Evolutionary conservation across 495 filamentous ascomycete genomes (phyloP).

Genomic region (Chaetomium cochliodes): DNA sequence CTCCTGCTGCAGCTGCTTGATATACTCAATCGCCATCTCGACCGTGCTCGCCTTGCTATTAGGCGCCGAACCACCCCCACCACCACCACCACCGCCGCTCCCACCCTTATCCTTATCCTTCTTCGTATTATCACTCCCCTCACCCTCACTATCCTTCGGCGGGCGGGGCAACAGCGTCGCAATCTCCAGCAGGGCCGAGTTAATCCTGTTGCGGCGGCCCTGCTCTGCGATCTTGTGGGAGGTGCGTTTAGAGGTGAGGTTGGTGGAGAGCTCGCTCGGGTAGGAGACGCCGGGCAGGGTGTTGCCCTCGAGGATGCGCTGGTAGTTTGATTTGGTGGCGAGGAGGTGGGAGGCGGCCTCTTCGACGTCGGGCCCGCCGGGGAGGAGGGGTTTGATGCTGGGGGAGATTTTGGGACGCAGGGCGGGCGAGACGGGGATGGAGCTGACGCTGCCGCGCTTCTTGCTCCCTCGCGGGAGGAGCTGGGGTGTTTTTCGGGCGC

Average conservation of each 20-base stretch:
- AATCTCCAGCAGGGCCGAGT: conserved; percentile 89
- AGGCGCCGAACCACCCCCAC: conserved; percentile 46
- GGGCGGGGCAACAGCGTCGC: conserved; percentile 69
- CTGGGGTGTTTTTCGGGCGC: conserved; percentile 47
- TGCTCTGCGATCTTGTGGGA: conserved; percentile 98
- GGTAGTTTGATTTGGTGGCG: conserved; percentile 94
- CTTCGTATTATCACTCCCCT: conserved; percentile 30
- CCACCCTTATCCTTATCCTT: conserved; percentile 37
- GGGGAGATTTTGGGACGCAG: conserved; percentile 91
- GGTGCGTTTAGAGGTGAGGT: conserved; percentile 92
- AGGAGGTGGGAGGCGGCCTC: conserved; percentile 81
- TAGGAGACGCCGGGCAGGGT: conserved; percentile 87
- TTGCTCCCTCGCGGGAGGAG: conserved; percentile 50
- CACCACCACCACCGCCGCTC: too few species aligned
- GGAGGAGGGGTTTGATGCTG: conserved; percentile 86
- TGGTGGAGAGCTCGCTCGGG: conserved; percentile 84
- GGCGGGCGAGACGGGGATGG: conserved; percentile 76
- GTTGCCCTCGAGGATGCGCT: conserved; percentile 93
- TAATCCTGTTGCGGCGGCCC: conserved; percentile 91
- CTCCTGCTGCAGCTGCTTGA: conserved; percentile 76
- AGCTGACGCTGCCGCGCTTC: conserved; percentile 74
- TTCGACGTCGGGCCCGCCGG: conserved; percentile 57
- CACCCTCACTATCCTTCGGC: conserved; percentile 45
- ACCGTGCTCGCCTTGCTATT: conserved; percentile 96
- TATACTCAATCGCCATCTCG: conserved; percentile 93